Conservation (phyloP, 371 early-diverging fungal genomes). For the Apophysomyces trapeziformis region DNA sequence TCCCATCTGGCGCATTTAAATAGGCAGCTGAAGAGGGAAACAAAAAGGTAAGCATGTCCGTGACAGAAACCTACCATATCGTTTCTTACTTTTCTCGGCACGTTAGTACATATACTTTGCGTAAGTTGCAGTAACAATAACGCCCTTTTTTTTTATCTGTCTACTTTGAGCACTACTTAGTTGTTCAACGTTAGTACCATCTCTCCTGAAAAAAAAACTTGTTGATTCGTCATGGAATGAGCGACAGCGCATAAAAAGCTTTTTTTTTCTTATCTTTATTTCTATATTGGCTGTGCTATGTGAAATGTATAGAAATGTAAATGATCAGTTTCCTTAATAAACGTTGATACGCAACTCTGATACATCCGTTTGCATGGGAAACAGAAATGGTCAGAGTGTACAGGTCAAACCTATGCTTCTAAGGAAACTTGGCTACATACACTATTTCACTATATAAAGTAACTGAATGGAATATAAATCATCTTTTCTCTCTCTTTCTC, state of each 20-base stretch:
- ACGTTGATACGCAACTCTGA: neutral
- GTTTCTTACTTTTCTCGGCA: neutral
- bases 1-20: neutral
- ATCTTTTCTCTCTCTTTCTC: neutral
- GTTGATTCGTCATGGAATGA: slow-evolving; percentile 11
- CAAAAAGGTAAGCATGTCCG: neutral
- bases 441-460: slow-evolving; percentile 2
- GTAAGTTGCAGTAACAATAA: neutral
- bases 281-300: neutral
- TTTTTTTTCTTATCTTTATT: slow-evolving; percentile 1
- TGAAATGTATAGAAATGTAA: neutral
- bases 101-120: neutral
- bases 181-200: neutral
- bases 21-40: neutral
- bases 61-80: no score
- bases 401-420: neutral
- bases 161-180: neutral
- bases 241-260: slow-evolving; percentile 14
- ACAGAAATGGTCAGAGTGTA: neutral
- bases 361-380: neutral
- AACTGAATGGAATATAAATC: neutral
- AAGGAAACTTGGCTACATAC: neutral
- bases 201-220: no score
- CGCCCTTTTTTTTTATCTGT: neutral
- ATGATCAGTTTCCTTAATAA: slow-evolving; percentile 1